Evolutionary conservation across 805 yeast species (phyloP).

Genomic region (Pachysolen tannophilus): DNA sequence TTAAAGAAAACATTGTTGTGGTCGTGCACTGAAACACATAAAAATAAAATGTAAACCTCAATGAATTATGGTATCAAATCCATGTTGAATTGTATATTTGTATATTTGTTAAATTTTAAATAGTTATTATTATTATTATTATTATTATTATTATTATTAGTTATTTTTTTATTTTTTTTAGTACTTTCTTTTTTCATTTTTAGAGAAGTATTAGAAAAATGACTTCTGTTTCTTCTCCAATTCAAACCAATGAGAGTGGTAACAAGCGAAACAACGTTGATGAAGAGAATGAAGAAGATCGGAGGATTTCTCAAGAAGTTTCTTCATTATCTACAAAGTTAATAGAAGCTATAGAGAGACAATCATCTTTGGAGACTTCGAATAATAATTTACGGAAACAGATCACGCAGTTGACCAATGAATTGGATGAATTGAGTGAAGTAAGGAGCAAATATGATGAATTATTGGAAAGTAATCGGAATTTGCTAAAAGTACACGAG

Average conservation of each 20-base stretch:
- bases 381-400: conserved; percentile 27
- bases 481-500: conserved; percentile 17
- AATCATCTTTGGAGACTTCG: conserved; percentile 45
- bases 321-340: conserved; percentile 49
- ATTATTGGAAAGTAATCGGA: conserved; percentile 8
- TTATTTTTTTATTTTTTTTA: too few relatives aligned
- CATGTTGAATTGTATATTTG: too few relatives aligned
- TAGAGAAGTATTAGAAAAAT: too few relatives aligned
- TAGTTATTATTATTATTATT: too few relatives aligned
- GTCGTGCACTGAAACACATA: too few relatives aligned
- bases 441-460: background rate
- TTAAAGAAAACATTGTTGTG: too few relatives aligned
- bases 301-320: conserved; percentile 46
- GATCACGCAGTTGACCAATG: conserved; percentile 24
- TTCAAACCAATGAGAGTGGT: background rate
- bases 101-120: too few relatives aligned
- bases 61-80: too few relatives aligned
- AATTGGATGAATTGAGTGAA: conserved; percentile 17
- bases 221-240: too few relatives aligned
- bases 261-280: conserved; percentile 1
- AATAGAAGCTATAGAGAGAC: conserved; percentile 52
- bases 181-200: too few relatives aligned
- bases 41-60: too few relatives aligned
- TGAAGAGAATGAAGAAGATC: conserved; percentile 24
- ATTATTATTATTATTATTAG: too few relatives aligned